phyloP scores from a whole-genome alignment of 2,329 filamentous ascomycete genomes.

The Ilyonectria destructans region DNA sequence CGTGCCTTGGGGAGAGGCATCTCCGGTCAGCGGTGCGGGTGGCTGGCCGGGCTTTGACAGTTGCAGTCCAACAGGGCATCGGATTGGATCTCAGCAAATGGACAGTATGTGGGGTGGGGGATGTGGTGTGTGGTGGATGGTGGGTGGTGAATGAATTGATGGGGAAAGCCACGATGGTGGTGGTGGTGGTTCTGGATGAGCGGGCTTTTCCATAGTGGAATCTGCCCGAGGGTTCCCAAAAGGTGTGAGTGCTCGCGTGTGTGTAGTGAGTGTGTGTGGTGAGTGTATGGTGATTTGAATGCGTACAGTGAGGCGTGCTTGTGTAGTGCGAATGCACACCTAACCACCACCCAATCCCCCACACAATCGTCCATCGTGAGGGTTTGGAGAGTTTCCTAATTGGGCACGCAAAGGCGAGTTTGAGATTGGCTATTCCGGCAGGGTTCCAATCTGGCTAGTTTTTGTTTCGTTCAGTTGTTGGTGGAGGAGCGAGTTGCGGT shows the following conservation, averaged over 20 bases:
- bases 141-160: conserved; percentile 11
- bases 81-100: conserved; percentile 12
- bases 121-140: conserved; percentile 6
- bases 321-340: conserved; percentile 1
- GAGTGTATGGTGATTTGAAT: neutral
- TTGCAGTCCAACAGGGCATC: conserved; percentile 19
- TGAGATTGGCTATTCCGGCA: neutral
- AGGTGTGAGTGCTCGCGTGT: conserved; percentile 6
- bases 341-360: neutral
- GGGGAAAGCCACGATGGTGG: conserved; percentile 14
- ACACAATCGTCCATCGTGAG: neutral
- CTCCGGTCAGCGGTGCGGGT: conserved; percentile 21
- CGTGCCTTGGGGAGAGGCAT: conserved; percentile 9
- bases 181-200: neutral
- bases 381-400: neutral
- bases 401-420: neutral
- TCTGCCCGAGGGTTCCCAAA: conserved; percentile 21
- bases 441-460: conserved; percentile 5
- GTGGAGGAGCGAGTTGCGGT: conserved; percentile 14
- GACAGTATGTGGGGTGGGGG: neutral
- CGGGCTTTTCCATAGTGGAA: neutral
- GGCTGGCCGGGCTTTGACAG: conserved; percentile 26
- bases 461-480: conserved; percentile 13
- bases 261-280: conserved; percentile 7
- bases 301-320: conserved; percentile 3